Base-by-base conservation (phyloP, 164 flowering plant species). In the Liriodendron chinense region DNA sequence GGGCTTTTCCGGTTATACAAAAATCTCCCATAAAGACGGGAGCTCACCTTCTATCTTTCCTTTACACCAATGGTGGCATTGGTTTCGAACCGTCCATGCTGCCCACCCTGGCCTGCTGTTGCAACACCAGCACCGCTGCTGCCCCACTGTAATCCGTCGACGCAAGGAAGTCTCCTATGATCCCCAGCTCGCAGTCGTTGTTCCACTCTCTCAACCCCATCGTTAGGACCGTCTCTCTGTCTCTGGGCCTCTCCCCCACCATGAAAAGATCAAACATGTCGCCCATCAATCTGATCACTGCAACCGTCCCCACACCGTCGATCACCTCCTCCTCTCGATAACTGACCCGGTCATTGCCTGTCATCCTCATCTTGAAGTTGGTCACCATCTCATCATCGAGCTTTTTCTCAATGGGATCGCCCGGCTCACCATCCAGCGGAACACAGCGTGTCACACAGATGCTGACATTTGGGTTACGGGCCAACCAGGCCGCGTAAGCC, bases 61-160 rank as follows among this genome's bases (percentile, higher is more conserved):
- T n/a, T n/a, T n/a, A n/a, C n/a, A n/a, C n/a, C n/a, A n/a, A n/a
- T n/a, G n/a, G n/a, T n/a, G n/a, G n/a, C 43, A 34, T 34, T 6
- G 43, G 43, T 34, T 34, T 6, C 43, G 43, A 4, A 4, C 43
- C 43, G 5, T 34, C 43, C 43, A 34, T 34, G 43, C 43, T 34
- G 12, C 13, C 21, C 57, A 24, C 48, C 4, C 20, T 50, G 65
- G 57, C 22, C 25, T 80, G 80, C 64, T 84, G 85, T 57, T 82
- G 87, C 75, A 87, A 73, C 12, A 87, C 88, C 78, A 87, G 49
- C 4, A 87, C 70, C 0, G 86, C 77, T 23, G 75, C 72, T 10
- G 47, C 57, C 47, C 77, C 75, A 18, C 13, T 21, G 72, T 70
- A 74, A 53, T 84, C 85, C 1, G 80, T 7, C 2, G 82, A 28